phyloP scores from a whole-genome alignment of 345 rosid species.

The Angophora floribunda region DNA sequence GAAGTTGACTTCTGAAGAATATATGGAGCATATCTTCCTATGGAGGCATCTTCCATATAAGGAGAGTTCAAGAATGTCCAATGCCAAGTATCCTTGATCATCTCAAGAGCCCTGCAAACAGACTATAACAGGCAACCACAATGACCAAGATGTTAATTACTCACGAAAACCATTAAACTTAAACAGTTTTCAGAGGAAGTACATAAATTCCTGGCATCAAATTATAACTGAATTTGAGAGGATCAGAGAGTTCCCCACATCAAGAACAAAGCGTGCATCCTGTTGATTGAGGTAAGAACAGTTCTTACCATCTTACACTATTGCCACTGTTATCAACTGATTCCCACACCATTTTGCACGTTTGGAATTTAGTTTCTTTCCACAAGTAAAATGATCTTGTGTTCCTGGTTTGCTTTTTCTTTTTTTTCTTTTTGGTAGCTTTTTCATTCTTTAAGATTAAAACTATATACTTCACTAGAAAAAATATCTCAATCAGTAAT shows the following conservation, averaged over 20 bases:
- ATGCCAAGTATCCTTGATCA: slow-evolving; percentile 59
- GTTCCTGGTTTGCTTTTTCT: too few relatives aligned
- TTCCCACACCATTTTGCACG: neutral
- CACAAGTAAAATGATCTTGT: neutral
- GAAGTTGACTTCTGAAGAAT: slow-evolving; percentile 84
- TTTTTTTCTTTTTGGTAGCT: neutral
- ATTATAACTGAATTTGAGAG: neutral
- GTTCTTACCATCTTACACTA: neutral
- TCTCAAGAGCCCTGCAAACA: slow-evolving; percentile 64
- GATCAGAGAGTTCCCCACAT: neutral
- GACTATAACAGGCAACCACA: slow-evolving; percentile 26
- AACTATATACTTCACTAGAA: neutral
- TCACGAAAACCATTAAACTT: neutral
- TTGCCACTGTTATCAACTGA: neutral
- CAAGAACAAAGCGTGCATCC: neutral
- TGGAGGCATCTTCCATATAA: slow-evolving; percentile 23
- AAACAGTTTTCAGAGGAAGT: neutral
- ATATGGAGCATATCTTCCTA: slow-evolving; percentile 80
- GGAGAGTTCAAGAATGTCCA: slow-evolving; percentile 18
- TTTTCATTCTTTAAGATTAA: neutral
- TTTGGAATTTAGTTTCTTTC: neutral
- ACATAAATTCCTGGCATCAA: neutral
- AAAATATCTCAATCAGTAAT: neutral
- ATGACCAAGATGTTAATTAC: neutral
- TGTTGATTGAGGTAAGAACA: neutral